Evolutionary conservation across 306 rosid species (phyloP), one percentile per base, ranked within the genome.

Genomic region (Vigna radiata): DNA sequence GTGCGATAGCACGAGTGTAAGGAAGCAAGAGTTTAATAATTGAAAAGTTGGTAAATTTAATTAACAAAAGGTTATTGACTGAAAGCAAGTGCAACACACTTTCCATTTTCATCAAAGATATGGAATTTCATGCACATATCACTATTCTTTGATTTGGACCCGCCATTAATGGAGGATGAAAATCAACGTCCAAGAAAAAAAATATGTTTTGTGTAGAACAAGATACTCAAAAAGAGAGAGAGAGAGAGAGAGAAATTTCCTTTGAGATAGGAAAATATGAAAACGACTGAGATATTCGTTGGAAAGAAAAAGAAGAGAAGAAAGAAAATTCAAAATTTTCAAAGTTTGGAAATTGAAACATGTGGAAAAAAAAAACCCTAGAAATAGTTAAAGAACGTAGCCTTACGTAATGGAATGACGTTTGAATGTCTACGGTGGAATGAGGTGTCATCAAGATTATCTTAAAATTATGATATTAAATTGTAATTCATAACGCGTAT

Each of bases 321-420:
- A 19, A 41, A 8, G 6, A 39, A 39, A 41, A 31, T 7, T 8
- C 46, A 37, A 65, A n/a, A 25, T 46, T 36, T 63, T 49, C 48
- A 55, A 29, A 18, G 61, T 13, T 29, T 31, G 31, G 66, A 66
- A 77, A 36, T 54, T 39, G 52, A 48, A 69, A 47, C 70, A 31
- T 46, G 82, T 68, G 61, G 60, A 44, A 68, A 12, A 77, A 44
- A 68, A 12, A 55, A 41, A 29, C 33, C 5, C 1, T 27, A 61
- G 9, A 64, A 37, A 31, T 14, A 37, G 18, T 14, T 15, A 39
- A 76, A 76, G 65, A 76, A 31, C 5, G 2, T 39, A 44, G 4
- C 0, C 5, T 8, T 2, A 65, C 52, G 27, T 16, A 29, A 31
- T 17, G 10, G 3, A n/a, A 27, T 77, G 81, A 69, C 43, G 70